Evolutionary conservation across 768 basidiomycete species (phyloP).

Genomic region (Suillus ampliporus): DNA sequence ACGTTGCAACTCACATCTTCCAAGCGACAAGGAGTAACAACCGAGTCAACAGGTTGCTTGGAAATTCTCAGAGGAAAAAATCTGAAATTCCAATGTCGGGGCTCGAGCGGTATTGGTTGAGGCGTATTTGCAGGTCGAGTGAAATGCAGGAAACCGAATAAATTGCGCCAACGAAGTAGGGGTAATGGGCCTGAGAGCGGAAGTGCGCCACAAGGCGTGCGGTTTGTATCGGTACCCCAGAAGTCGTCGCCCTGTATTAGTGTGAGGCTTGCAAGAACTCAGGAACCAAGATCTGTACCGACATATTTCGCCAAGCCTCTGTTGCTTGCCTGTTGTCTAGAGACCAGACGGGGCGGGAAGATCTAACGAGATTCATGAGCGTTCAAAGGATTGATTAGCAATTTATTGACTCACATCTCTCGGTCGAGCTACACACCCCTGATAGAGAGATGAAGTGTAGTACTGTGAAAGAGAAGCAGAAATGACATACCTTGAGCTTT

Average conservation of each 20-base stretch:
- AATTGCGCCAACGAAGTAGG: background rate
- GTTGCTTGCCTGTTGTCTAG: background rate
- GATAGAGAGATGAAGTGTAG: background rate
- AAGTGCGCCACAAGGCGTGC: background rate
- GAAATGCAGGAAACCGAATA: background rate
- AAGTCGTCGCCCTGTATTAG: background rate
- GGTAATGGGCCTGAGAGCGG: background rate
- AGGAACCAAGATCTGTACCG: background rate
- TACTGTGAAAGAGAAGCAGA: background rate
- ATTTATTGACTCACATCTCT: too few species aligned
- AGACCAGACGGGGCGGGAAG: background rate
- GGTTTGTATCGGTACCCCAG: background rate
- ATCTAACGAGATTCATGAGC: background rate
- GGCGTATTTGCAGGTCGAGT: too few species aligned
- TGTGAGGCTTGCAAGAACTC: background rate
- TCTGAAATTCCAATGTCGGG: too few species aligned
- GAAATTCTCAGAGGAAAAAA: too few species aligned
- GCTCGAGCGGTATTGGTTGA: too few species aligned
- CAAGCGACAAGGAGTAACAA: conserved; percentile 30
- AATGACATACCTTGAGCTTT: background rate
- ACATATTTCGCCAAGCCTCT: background rate
- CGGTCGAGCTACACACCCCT: background rate
- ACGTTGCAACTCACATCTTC: too few species aligned
- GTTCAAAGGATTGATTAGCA: too few species aligned
- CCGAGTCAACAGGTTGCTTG: too few species aligned